Base-by-base conservation (phyloP, 768 basidiomycete genomes). In the Krasilnikovozyma curviuscula region DNA sequence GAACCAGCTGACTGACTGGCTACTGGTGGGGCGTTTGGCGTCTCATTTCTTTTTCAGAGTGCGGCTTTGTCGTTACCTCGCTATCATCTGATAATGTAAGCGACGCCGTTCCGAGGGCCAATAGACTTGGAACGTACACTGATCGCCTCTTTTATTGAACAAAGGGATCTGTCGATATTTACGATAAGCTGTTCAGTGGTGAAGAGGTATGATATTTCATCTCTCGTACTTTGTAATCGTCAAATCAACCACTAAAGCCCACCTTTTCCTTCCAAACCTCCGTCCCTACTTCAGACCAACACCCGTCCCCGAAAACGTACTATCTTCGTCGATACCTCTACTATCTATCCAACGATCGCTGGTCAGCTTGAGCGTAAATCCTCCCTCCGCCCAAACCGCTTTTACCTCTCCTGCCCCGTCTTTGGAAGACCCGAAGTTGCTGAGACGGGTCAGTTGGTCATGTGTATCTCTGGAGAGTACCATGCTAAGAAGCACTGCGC, bases 401-500 rank as follows among this genome's bases (percentile, higher is more conserved):
- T 70, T 55, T 73, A 84, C 56, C 71, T 91, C 45, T 73, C 77
- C 16, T 75, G 74, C 35, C 86, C 83, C 3, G 78, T 89, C 19
- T 81, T 88, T 40, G 70, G 70, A 29, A 59, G 77, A 5, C 81
- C 84, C 10, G 58, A 68, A 32, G 55, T 52, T 18, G 84, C 84
- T 0, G 74, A 75, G 25, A 69, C 69, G 3, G 76, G 74, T 1
- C 69, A 76, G 44, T 72, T 89, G 19, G 56, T 88, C 31, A 68
- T 84, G 35, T 71, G 77, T 38, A 78, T 89, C 73, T 76, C 77
- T 8, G 85, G 86, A 5, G 79, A 85, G 59, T 72, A 74, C 56
- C 76, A 78, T 52, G 77, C 79, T 35, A 89, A 86, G 70, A 80
- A 83, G 59, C 74, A 80, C 58, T 73, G 79, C 7, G 76, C 77